A percentile compares a stretch with the other conserved stretches of the same genome.
Conservation (phyloP, 352 stramenopile species). For the Aphanomyces astaci region DNA sequence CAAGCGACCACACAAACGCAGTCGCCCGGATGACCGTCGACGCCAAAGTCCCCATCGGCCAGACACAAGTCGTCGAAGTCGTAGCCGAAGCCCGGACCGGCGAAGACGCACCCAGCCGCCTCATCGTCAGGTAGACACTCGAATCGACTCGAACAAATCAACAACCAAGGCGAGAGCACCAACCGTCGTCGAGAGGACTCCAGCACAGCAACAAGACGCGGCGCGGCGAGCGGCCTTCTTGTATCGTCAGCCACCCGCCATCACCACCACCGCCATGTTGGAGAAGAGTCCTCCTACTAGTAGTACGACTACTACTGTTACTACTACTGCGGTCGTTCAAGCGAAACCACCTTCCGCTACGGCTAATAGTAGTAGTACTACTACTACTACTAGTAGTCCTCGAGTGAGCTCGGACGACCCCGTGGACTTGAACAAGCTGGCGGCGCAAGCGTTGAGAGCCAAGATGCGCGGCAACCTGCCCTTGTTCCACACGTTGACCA, state of each 20-base stretch:
- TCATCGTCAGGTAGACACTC: no score
- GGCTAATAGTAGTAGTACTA: no score
- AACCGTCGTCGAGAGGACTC: background rate
- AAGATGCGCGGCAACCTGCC: slow-evolving; percentile 78
- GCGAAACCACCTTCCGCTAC: no score
- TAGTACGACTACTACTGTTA: background rate
- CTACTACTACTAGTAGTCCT: no score
- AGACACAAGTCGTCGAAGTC: slow-evolving; percentile 11
- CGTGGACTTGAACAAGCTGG: slow-evolving; percentile 67
- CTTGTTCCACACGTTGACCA: slow-evolving; percentile 62
- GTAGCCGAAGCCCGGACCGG: slow-evolving; percentile 31
- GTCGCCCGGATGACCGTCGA: slow-evolving; percentile 24
- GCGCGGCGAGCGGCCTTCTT: slow-evolving; percentile 10
- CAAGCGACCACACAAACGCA: background rate
- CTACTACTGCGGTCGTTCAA: no score
- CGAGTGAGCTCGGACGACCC: background rate
- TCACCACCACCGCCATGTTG: background rate
- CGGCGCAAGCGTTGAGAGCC: slow-evolving; percentile 59
- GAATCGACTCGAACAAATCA: no score
- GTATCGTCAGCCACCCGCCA: background rate
- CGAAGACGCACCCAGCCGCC: slow-evolving; percentile 9
- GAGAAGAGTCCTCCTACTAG: background rate
- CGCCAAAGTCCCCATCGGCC: background rate
- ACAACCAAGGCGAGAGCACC: no score
- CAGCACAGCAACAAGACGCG: slow-evolving; percentile 9